Evolutionary conservation across 768 basidiomycete species (phyloP).

Genomic region (Leccinum subgranulosum): DNA sequence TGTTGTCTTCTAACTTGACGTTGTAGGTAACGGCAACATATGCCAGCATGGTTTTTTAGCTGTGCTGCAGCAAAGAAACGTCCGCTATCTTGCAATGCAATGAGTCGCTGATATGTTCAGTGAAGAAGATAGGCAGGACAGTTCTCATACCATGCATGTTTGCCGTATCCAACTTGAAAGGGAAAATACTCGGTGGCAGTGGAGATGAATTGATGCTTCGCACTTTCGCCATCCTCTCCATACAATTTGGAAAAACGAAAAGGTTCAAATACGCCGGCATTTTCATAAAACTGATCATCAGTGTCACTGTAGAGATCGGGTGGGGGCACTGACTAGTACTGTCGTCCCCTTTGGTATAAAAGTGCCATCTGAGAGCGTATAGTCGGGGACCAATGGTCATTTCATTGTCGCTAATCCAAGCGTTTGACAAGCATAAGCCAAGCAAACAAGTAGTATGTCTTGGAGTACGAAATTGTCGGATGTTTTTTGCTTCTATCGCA

Average conservation of each 20-base stretch:
- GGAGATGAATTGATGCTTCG: constrained; percentile 36
- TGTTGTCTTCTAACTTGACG: not conserved
- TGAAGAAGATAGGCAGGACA: not conserved
- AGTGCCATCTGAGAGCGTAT: constrained; percentile 39
- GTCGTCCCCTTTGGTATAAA: constrained; percentile 32
- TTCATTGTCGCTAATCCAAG: no score
- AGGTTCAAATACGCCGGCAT: constrained; percentile 41
- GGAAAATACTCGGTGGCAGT: constrained; percentile 32
- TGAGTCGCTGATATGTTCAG: not conserved
- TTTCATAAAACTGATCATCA: constrained; percentile 26
- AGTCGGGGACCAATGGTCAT: no score
- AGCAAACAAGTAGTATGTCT: constrained; percentile 17
- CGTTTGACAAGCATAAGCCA: no score
- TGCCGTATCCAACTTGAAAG: constrained; percentile 39
- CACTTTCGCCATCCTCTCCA: constrained; percentile 28
- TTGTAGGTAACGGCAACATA: not conserved
- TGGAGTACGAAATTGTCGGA: constrained; percentile 2
- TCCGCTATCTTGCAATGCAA: not conserved
- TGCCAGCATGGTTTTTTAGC: not conserved
- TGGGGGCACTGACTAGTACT: constrained; percentile 20
- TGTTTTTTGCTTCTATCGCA: not conserved
- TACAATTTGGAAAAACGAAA: constrained; percentile 45
- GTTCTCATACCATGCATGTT: constrained; percentile 26
- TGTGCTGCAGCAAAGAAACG: not conserved
- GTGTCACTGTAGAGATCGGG: constrained; percentile 21